Evolutionary conservation across 176 grass and related monocot species (phyloP), one percentile per base, ranked within the genome.

Genomic region (Rhynchospora pubera): DNA sequence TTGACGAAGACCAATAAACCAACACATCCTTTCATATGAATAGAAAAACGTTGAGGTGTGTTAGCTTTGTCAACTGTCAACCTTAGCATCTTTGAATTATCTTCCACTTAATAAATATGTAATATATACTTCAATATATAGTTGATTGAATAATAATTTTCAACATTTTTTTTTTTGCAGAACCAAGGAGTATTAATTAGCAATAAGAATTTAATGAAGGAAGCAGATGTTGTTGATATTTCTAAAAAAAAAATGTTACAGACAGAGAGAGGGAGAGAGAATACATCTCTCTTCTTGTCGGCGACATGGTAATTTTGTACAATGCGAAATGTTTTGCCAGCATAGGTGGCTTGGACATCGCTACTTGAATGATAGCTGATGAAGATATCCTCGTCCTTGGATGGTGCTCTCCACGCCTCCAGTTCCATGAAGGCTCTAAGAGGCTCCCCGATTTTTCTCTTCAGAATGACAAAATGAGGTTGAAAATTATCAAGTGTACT

Each of bases 1-100:
- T 57, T 6, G 90, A 89, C 4, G 90, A 91, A 59, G 90, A 89
- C 90, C 90, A 91, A 76, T 91, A 91, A 30, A 91, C 81, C 30
- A 91, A 67, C n/a, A 68, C 71, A 48, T 91, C 90, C 89, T 91
- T 57, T 15, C 26, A 28, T 1, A 28, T 28, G 0, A 28, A 28
- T 28, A 1, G 26, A 28, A 1, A 48, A 28, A 48, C 3, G 46
- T 28, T 48, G 0, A 48, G 46, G 46, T 0, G 0, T 48, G 46
- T 48, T 3, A 28, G 14, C 0, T 0, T 5, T 48, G 46, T 48
- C 9, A 28, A 32, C 0, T 65, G 4, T 65, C 62, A 65, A 65
- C 12, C 24, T 30, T 65, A 30, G 3, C 62, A 65, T 32, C 3
- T 65, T 14, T 65, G n/a, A 13, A 30, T 15, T 16, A 1, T 65